Conservation (phyloP, 495 filamentous ascomycete genomes). For the Daldinia vernicosa region DNA sequence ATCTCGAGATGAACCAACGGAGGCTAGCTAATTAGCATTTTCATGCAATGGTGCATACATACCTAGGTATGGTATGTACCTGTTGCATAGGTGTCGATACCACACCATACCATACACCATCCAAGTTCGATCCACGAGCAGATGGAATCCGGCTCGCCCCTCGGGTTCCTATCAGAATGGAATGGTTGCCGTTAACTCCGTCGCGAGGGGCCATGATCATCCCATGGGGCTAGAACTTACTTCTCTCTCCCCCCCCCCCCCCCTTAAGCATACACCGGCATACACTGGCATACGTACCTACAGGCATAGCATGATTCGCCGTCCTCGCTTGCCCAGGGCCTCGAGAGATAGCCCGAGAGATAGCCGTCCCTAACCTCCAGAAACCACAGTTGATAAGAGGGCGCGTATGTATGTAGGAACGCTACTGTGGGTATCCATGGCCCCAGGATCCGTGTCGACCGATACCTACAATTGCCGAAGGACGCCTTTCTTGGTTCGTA, state of each 20-base stretch:
- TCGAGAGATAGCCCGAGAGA: background rate
- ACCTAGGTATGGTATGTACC: background rate
- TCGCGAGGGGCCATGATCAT: constrained; percentile 3
- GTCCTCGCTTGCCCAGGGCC: background rate
- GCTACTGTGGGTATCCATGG: background rate
- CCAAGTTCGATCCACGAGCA: constrained; percentile 5
- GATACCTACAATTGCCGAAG: constrained; percentile 17
- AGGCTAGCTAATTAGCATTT: background rate
- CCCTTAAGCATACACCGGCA: no score
- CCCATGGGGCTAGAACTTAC: constrained; percentile 12
- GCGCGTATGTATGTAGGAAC: background rate
- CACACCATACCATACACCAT: background rate
- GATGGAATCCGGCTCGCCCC: constrained; percentile 2
- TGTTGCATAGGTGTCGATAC: background rate
- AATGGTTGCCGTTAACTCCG: constrained; percentile 3
- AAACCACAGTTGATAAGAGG: background rate
- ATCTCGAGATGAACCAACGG: background rate
- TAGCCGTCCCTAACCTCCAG: background rate
- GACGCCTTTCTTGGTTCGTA: background rate
- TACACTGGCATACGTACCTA: background rate
- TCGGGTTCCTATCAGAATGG: constrained; percentile 14
- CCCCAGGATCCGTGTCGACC: background rate
- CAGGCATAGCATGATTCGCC: constrained; percentile 10
- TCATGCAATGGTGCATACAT: background rate
- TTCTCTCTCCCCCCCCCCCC: background rate